phyloP scores from a whole-genome alignment of 2,329 filamentous ascomycete genomes.

The Ophiocordyceps unilateralis region DNA sequence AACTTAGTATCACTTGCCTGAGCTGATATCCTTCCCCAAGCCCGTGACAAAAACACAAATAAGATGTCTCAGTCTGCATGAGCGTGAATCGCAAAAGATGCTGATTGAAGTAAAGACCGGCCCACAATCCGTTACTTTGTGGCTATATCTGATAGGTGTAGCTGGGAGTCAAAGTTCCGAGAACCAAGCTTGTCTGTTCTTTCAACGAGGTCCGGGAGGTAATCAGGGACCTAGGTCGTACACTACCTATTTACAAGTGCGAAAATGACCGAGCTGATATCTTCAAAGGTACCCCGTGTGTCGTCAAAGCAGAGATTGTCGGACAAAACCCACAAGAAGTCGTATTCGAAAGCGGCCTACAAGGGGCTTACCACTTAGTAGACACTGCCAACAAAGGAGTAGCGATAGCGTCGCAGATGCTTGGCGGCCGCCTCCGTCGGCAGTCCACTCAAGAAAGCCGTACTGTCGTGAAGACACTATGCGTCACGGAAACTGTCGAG shows the following conservation, averaged over 20 bases:
- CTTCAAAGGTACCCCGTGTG: conserved; percentile 7
- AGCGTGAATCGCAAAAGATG: conserved; percentile 12
- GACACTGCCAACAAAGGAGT: conserved; percentile 5
- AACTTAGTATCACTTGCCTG: no score
- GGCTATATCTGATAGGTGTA: conserved; percentile 2
- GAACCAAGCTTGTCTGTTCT: conserved; percentile 7
- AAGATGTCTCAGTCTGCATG: conserved; percentile 10
- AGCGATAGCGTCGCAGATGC: conserved; percentile 7
- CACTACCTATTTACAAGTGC: background rate
- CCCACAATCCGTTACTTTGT: background rate
- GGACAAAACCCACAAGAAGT: conserved; percentile 2
- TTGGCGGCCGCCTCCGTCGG: conserved; percentile 3
- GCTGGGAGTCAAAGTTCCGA: conserved; percentile 10
- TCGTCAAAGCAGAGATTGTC: conserved; percentile 10
- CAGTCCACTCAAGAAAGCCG: background rate
- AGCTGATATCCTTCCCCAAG: background rate
- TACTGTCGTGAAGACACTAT: conserved; percentile 13
- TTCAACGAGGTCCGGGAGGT: conserved; percentile 7
- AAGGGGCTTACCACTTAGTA: conserved; percentile 3
- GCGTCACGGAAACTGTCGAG: conserved; percentile 16
- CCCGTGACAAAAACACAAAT: background rate
- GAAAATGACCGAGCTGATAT: background rate
- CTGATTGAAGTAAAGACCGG: conserved; percentile 7
- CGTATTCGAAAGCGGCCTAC: conserved; percentile 3
- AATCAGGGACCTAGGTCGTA: conserved; percentile 9